These are phyloP conservation scores for Periglandula ipomoeae DNA, from an alignment of 2,329 filamentous ascomycete genomes.

Conservation along the genomic window DNA sequence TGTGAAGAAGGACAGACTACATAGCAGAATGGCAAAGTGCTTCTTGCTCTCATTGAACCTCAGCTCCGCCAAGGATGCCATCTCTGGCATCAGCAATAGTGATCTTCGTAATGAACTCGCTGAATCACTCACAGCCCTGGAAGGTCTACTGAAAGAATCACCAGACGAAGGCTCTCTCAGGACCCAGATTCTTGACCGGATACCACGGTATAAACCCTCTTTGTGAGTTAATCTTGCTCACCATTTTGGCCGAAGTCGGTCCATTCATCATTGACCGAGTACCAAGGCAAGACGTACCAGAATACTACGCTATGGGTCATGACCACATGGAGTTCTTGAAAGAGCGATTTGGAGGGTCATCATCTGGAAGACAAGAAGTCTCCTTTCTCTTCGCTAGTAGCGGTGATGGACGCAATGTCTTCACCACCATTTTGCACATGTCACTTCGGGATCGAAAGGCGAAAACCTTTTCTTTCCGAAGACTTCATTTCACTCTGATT, in stretches of 20 bases:
- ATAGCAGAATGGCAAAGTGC: too few relatives aligned
- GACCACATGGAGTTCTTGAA: too few relatives aligned
- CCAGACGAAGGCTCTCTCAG: background rate
- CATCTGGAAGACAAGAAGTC: constrained; percentile 1
- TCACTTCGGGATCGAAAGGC: background rate
- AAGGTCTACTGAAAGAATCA: background rate
- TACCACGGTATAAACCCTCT: too few relatives aligned
- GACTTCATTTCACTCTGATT: constrained; percentile 14
- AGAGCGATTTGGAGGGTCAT: background rate
- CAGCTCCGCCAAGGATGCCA: background rate
- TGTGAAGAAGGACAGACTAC: background rate
- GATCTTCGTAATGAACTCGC: background rate
- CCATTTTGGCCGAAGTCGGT: too few relatives aligned
- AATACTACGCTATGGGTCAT: too few relatives aligned
- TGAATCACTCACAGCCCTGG: background rate
- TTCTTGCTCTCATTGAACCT: too few relatives aligned
- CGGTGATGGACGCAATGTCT: constrained; percentile 16
- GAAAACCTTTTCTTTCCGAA: background rate
- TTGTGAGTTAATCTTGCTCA: background rate
- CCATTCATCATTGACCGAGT: too few relatives aligned
- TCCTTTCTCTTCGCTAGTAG: constrained; percentile 15
- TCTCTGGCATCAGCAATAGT: background rate
- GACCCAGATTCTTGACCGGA: too few relatives aligned
- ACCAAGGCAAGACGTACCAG: too few relatives aligned
- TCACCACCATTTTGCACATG: constrained; percentile 10